Base-by-base conservation (phyloP, 257 asterid species). In the Paulownia fortunei region DNA sequence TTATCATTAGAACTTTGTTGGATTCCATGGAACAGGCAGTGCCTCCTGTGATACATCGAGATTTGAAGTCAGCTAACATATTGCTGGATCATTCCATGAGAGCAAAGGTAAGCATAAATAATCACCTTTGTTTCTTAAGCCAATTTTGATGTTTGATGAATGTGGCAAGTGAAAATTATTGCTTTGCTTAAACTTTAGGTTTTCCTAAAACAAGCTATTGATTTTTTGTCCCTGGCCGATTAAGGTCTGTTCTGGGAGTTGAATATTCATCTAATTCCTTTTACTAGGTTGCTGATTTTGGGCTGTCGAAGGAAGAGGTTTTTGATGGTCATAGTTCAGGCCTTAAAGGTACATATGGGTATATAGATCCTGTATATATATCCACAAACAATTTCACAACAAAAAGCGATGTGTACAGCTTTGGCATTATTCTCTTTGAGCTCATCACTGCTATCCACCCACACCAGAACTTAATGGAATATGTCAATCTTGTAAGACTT, bases 391-490 rank as follows among this genome's bases (percentile, higher is more conserved):
- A 85, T 80, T 92, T 88, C 89, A 96, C 99, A 16, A 82, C 89
- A 68, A 90, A 92, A 83, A 96, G 99, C 73, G 99, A 93, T 70
- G 89, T 96, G 69, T 96, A 92, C 83, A 96, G 98, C 84, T 88
- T 96, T 76, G 99, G 99, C 34, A 79, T 96, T 51, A 89, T 96
- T 87, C 97, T 96, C 82, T 96, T 96, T 74, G 99, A 96, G 87
- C 90, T 96, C 85, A 93, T 96, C 87, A 92, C 98, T 2, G 97
- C 98, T 75, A 96, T 96, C 73, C 99, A 96, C 76, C 99, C 99
- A 3, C 98, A 96, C 81, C 97, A 93, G 72, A 96, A 96, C 90
- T 77, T 96, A 74, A 77, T 96, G 93, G 99, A 96, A 84, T 96
- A 92, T 75, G 92, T 96, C 76, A 93, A 96, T 83, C 97, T 96